These are phyloP conservation scores for Melanogaster broomeanus DNA, from an alignment of 768 basidiomycete species.

Conservation along the genomic window DNA sequence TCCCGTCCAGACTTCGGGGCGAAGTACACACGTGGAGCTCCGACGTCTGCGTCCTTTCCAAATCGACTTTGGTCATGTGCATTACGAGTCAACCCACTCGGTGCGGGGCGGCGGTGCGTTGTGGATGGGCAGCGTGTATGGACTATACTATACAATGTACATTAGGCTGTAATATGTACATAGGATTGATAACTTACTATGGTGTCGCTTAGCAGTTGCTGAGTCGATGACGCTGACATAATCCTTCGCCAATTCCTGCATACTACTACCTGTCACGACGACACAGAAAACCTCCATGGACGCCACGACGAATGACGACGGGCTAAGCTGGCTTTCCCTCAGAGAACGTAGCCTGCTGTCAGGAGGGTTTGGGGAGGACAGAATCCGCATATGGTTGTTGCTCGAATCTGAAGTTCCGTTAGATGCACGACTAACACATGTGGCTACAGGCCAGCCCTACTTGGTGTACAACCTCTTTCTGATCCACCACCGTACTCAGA, in stretches of 20 bases:
- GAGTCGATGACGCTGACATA: too few species aligned
- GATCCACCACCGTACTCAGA: constrained; percentile 32
- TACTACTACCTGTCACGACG: background rate
- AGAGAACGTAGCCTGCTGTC: constrained; percentile 51
- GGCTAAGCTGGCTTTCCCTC: constrained; percentile 47
- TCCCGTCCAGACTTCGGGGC: too few species aligned
- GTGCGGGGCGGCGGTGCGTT: too few species aligned
- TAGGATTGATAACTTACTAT: too few species aligned
- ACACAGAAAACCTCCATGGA: constrained; percentile 21
- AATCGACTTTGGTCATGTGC: too few species aligned
- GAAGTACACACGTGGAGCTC: too few species aligned
- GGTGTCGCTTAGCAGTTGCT: too few species aligned
- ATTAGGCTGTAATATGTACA: too few species aligned
- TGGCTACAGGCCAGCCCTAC: constrained; percentile 25
- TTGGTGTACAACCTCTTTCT: constrained; percentile 42
- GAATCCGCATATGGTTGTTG: constrained; percentile 58
- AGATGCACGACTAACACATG: constrained; percentile 22
- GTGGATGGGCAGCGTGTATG: too few species aligned
- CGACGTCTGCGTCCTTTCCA: too few species aligned
- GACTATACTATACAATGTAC: too few species aligned
- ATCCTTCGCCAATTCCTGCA: background rate
- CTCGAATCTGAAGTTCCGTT: constrained; percentile 4
- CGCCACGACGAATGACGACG: constrained; percentile 16
- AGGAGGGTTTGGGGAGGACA: constrained; percentile 63
- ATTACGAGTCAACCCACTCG: too few species aligned